phyloP scores from a whole-genome alignment of 2,329 filamentous ascomycete species.

The Pezicula carpinea region DNA sequence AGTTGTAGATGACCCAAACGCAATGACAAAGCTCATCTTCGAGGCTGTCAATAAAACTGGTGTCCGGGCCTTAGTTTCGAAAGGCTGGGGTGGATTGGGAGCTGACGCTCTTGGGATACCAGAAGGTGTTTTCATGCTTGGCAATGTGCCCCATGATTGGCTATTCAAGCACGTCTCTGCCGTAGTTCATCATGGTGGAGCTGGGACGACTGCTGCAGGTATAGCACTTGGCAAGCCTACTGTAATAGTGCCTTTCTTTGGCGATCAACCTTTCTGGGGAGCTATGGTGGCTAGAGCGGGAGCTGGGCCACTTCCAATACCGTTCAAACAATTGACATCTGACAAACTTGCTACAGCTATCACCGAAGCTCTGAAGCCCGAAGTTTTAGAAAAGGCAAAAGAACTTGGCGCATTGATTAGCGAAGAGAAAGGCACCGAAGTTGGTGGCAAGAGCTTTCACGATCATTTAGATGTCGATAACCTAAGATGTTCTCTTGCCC shows the following conservation, averaged over 20 bases:
- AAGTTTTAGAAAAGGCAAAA: constrained; percentile 50
- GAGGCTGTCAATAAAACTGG: constrained; percentile 63
- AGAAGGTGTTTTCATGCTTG: constrained; percentile 75
- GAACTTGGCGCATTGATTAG: constrained; percentile 55
- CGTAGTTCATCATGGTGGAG: constrained; percentile 84
- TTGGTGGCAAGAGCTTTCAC: constrained; percentile 66
- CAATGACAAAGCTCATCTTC: constrained; percentile 67
- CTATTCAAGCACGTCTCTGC: constrained; percentile 75
- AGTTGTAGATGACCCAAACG: constrained; percentile 71
- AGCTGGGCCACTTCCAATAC: constrained; percentile 67
- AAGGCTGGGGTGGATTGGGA: constrained; percentile 84
- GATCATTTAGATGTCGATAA: constrained; percentile 61
- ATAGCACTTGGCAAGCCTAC: constrained; percentile 77
- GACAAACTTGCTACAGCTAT: constrained; percentile 65
- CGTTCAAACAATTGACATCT: constrained; percentile 61
- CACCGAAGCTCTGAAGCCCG: constrained; percentile 51
- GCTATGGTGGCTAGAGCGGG: constrained; percentile 69
- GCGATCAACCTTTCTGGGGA: constrained; percentile 81
- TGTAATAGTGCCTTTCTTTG: constrained; percentile 81
- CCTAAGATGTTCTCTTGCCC: constrained; percentile 66
- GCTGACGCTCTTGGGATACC: constrained; percentile 66
- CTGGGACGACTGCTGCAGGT: constrained; percentile 84
- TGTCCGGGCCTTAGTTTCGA: constrained; percentile 75
- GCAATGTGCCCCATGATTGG: constrained; percentile 86
- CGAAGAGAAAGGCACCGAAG: constrained; percentile 58